These are phyloP conservation scores for Oryza longistaminata DNA, from an alignment of 176 grass and related monocot species.

Conservation along the genomic window DNA sequence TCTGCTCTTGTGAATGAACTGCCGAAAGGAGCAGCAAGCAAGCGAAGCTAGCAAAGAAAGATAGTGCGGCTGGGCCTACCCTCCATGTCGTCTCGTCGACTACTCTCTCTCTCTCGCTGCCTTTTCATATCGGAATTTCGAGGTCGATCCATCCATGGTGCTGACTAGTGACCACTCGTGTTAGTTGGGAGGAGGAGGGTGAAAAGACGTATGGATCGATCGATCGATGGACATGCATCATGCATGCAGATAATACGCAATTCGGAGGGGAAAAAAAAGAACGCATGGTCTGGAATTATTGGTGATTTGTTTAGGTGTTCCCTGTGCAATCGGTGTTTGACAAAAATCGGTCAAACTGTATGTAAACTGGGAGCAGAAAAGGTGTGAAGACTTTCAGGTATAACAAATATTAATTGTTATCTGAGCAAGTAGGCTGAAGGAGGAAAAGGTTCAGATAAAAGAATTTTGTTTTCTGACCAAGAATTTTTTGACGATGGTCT, in stretches of 20 bases:
- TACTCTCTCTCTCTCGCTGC: not conserved
- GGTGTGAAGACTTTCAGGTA: not conserved
- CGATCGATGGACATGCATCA: not conserved
- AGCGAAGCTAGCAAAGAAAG: not conserved
- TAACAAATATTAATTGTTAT: not conserved
- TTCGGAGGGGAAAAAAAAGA: not conserved
- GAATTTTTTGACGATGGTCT: not conserved
- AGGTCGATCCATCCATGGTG: conserved; percentile 32
- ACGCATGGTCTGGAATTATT: not conserved
- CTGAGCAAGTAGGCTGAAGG: not conserved
- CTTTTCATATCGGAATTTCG: conserved; percentile 40
- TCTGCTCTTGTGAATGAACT: conserved; percentile 10
- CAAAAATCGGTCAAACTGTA: not conserved
- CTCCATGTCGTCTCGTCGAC: not conserved
- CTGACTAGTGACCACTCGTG: not conserved
- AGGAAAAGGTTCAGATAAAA: not conserved
- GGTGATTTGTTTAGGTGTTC: not conserved
- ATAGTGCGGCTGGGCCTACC: conserved; percentile 49
- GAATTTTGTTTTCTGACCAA: not conserved
- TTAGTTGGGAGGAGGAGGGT: conserved; percentile 17
- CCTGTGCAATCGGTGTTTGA: not conserved
- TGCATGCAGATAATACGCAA: not conserved
- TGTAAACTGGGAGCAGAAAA: not conserved
- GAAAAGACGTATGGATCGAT: conserved; percentile 2
- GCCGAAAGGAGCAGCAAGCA: conserved; percentile 28